Conservation (phyloP, 805 yeast genomes). For the Candida morakotiae region DNA sequence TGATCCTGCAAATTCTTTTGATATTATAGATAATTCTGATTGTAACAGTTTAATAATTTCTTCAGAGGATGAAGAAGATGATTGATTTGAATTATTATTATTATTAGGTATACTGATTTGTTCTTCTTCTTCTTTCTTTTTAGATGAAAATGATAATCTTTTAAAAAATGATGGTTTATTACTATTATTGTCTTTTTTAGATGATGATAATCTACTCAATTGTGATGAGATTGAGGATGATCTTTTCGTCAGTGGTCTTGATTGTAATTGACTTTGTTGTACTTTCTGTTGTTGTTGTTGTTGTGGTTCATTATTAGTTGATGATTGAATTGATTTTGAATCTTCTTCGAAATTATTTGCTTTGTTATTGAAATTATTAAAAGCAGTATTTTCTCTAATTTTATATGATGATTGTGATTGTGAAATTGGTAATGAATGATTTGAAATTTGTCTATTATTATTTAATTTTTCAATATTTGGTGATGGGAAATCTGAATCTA, state of each 20-base stretch:
- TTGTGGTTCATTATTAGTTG: not conserved
- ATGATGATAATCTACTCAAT: constrained; percentile 4
- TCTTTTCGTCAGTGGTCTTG: not conserved
- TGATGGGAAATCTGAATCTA: constrained; percentile 1
- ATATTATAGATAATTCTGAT: constrained; percentile 49
- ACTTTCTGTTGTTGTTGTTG: not conserved
- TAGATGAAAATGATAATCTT: constrained; percentile 5
- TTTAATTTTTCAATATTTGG: not conserved
- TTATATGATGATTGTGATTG: constrained; percentile 2
- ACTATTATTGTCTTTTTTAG: constrained; percentile 4
- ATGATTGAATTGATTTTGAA: not conserved
- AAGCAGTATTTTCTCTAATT: constrained; percentile 27
- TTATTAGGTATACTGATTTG: not conserved
- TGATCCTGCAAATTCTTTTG: constrained; percentile 69
- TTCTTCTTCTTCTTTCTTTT: constrained; percentile 1
- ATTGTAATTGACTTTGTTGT: not conserved
- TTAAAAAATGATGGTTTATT: constrained; percentile 7
- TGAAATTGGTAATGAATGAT: not conserved
- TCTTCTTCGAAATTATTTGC: constrained; percentile 37
- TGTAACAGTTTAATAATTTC: not conserved
- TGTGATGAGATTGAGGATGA: constrained; percentile 4
- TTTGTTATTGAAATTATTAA: constrained; percentile 35
- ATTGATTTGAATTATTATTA: not conserved
- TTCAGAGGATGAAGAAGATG: not conserved
- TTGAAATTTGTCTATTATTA: not conserved